Conservation (phyloP, 129 eudicot species). For the Cynara cardunculus region DNA sequence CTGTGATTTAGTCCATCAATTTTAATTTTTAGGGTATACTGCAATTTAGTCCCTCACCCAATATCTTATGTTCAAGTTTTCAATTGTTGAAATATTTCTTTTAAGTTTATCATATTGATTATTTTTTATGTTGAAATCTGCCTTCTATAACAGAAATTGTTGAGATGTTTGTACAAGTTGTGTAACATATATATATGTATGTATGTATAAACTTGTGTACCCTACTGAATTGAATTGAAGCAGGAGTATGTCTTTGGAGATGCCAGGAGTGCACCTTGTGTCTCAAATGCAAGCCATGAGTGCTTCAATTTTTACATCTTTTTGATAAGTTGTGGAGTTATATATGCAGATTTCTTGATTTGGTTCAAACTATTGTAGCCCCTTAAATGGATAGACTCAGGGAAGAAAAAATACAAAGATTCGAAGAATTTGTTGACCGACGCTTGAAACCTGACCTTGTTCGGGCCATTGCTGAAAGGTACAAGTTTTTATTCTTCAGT, state of each 20-base stretch:
- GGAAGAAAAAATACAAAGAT: slow-evolving; percentile 62
- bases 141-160: too few species aligned
- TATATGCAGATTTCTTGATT: background rate
- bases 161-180: too few species aligned
- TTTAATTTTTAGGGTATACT: too few species aligned
- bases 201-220: background rate
- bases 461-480: slow-evolving; percentile 80
- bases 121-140: too few species aligned
- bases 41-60: too few species aligned
- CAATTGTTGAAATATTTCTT: too few species aligned
- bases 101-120: too few species aligned
- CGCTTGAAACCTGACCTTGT: slow-evolving; percentile 93
- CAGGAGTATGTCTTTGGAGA: background rate
- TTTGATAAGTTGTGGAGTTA: background rate
- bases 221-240: background rate
- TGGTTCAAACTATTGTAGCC: slow-evolving; percentile 23
- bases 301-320: background rate
- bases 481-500: background rate
- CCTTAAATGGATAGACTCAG: slow-evolving; percentile 46
- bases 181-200: too few species aligned
- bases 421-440: slow-evolving; percentile 81
- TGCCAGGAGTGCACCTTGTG: background rate
- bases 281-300: background rate
- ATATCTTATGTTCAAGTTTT: too few species aligned
- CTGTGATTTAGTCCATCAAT: too few species aligned